Conservation (phyloP, 306 rosid genomes). For the Ziziphus jujuba region DNA sequence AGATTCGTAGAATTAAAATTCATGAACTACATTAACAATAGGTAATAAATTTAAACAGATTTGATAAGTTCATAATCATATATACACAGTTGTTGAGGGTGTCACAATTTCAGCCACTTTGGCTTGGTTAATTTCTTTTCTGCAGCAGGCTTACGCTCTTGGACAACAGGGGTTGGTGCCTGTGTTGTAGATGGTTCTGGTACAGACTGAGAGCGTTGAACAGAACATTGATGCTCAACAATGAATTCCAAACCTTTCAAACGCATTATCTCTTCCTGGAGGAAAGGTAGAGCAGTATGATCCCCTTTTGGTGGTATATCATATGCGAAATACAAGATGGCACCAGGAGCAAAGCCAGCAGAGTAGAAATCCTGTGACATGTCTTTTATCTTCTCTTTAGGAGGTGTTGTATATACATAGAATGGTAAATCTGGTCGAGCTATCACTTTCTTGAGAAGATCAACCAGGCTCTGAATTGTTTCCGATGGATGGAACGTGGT, state of each 20-base stretch:
- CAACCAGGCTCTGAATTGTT: conserved; percentile 66
- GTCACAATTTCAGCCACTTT: conserved; percentile 82
- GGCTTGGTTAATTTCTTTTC: conserved; percentile 75
- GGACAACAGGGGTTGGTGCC: conserved; percentile 42
- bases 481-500: conserved; percentile 85
- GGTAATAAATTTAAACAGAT: too few relatives aligned
- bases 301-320: conserved; percentile 65
- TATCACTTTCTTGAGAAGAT: conserved; percentile 73
- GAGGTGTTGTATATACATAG: conserved; percentile 87
- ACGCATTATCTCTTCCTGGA: conserved; percentile 56
- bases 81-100: conserved; percentile 1
- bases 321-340: conserved; percentile 77
- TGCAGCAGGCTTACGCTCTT: conserved; percentile 65
- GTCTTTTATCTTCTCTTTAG: conserved; percentile 70
- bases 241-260: conserved; percentile 58
- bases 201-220: conserved; percentile 19
- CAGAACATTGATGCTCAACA: conserved; percentile 42
- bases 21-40: too few relatives aligned
- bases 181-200: conserved; percentile 30
- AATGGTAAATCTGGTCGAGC: conserved; percentile 70
- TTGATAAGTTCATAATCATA: too few relatives aligned
- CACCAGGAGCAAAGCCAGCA: conserved; percentile 90
- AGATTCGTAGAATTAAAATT: too few relatives aligned
- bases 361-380: conserved; percentile 65
- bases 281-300: conserved; percentile 43